Evolutionary conservation across 148 eudicot species (phyloP).

Genomic region (Camellia granthamiana): DNA sequence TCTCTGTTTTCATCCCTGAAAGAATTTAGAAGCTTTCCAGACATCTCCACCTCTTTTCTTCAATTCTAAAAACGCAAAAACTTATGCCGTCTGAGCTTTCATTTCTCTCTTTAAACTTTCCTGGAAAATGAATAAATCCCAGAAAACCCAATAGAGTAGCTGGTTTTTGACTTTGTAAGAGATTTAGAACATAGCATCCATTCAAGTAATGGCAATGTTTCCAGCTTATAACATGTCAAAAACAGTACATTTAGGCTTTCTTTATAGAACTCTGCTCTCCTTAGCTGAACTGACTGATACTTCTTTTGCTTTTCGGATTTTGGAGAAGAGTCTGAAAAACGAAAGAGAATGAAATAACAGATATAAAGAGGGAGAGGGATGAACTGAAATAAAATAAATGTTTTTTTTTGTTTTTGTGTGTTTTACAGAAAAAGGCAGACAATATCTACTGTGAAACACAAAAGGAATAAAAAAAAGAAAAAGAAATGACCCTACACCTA

Average conservation of each 20-base stretch:
- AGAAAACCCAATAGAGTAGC: background rate
- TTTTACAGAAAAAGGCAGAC: slow-evolving; percentile 14
- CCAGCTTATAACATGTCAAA: background rate
- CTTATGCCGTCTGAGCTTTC: background rate
- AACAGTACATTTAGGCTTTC: background rate
- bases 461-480: background rate
- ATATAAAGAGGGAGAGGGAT: background rate
- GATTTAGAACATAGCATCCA: background rate
- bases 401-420: slow-evolving; percentile 8
- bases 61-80: background rate
- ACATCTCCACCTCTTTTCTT: slow-evolving; percentile 34
- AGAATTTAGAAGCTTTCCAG: slow-evolving; percentile 56
- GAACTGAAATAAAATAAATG: slow-evolving; percentile 2
- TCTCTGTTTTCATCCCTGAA: slow-evolving; percentile 55
- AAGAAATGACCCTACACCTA: background rate
- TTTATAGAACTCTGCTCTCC: background rate
- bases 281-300: background rate
- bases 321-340: background rate
- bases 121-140: background rate
- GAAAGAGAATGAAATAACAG: slow-evolving; percentile 12
- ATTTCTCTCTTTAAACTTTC: background rate
- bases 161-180: background rate
- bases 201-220: background rate
- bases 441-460: slow-evolving; percentile 18
- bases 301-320: slow-evolving; percentile 11